Percentiles rank a stretch among this genome's conserved stretches.
These are phyloP conservation scores for Epichloe coenophiala DNA, from an alignment of 2,329 filamentous ascomycete species.

Conservation along the genomic window DNA sequence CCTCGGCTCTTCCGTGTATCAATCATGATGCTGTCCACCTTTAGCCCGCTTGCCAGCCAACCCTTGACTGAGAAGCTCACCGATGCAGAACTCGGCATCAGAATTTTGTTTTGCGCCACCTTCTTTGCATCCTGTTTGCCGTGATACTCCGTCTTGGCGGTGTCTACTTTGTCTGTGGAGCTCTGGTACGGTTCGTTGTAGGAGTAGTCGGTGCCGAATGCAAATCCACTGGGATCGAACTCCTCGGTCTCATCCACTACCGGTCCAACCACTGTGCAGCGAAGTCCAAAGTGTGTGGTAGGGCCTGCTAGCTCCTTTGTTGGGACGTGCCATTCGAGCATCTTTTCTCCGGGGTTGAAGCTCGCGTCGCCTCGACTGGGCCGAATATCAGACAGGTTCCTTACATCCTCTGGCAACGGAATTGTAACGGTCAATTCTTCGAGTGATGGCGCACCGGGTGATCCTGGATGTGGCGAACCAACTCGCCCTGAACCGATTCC, in stretches of 20 bases:
- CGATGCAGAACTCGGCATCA: slow-evolving; percentile 69
- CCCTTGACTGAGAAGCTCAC: slow-evolving; percentile 60
- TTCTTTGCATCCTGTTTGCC: slow-evolving; percentile 40
- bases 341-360: slow-evolving; percentile 59
- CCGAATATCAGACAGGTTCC: slow-evolving; percentile 71
- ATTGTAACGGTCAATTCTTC: slow-evolving; percentile 70
- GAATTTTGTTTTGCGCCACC: slow-evolving; percentile 54
- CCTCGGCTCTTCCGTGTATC: slow-evolving; percentile 73
- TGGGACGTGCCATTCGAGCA: slow-evolving; percentile 72
- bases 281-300: slow-evolving; percentile 55
- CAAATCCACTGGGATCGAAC: slow-evolving; percentile 37
- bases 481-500: slow-evolving; percentile 27
- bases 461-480: slow-evolving; percentile 34
- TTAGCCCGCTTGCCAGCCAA: slow-evolving; percentile 54
- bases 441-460: slow-evolving; percentile 45
- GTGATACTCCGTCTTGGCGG: slow-evolving; percentile 16
- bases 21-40: slow-evolving; percentile 53
- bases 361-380: slow-evolving; percentile 71
- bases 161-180: slow-evolving; percentile 21
- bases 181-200: slow-evolving; percentile 46
- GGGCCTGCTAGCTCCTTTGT: slow-evolving; percentile 60
- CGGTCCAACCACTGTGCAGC: slow-evolving; percentile 65
- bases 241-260: slow-evolving; percentile 33
- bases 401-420: slow-evolving; percentile 64
- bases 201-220: slow-evolving; percentile 36